Percentiles rank a stretch among this genome's conserved stretches.
Conservation (phyloP, 805 yeast species). For the Gaillardinia entomophila region DNA sequence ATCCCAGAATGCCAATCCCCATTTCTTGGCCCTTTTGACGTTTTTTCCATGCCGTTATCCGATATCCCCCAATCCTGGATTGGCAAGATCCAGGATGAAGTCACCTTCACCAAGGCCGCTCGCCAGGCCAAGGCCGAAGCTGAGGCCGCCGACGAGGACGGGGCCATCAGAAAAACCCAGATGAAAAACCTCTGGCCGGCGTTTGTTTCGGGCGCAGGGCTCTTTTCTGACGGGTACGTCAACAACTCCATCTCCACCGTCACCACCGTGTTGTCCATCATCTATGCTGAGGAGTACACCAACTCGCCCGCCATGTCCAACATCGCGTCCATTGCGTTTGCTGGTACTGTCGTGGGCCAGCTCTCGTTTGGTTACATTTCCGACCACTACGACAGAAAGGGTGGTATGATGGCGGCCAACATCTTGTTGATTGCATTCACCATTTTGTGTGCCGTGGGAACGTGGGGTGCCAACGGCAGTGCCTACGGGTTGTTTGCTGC, state of each 20-base stretch:
- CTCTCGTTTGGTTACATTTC: constrained; percentile 73
- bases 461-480: constrained; percentile 73
- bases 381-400: constrained; percentile 74
- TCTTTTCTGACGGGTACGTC: constrained; percentile 90
- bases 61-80: constrained; percentile 39
- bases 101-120: constrained; percentile 28
- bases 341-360: constrained; percentile 87
- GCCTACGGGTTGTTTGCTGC: constrained; percentile 79
- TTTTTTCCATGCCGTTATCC: too few relatives aligned
- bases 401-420: constrained; percentile 79
- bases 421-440: constrained; percentile 71
- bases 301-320: constrained; percentile 68
- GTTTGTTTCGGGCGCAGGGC: constrained; percentile 73
- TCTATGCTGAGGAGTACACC: constrained; percentile 62
- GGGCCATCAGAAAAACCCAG: constrained; percentile 8
- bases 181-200: constrained; percentile 26
- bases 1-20: too few relatives aligned
- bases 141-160: constrained; percentile 1
- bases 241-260: constrained; percentile 81
- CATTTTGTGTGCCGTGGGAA: constrained; percentile 54
- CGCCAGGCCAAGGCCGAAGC: constrained; percentile 18
- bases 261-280: constrained; percentile 55
- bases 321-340: constrained; percentile 84
- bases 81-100: constrained; percentile 35
- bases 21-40: too few relatives aligned